Evolutionary conservation across 306 rosid species (phyloP).

Genomic region (Betula pendula): DNA sequence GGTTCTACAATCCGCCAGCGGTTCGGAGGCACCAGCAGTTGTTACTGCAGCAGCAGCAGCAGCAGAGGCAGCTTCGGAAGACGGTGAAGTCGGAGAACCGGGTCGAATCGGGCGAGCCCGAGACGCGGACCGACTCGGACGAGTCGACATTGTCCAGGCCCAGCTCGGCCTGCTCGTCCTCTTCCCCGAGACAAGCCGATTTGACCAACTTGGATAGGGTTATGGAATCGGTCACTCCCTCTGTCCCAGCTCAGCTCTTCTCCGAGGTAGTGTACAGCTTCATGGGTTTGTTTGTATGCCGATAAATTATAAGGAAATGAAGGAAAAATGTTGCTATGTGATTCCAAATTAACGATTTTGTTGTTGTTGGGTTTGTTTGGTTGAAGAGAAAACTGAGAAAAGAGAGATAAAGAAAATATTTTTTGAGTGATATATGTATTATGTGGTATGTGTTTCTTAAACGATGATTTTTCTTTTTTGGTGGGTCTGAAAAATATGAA

Average conservation of each 20-base stretch:
- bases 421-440: background rate
- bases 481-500: background rate
- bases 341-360: background rate
- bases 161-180: constrained; percentile 33
- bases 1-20: constrained; percentile 30
- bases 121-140: constrained; percentile 11
- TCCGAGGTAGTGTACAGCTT: constrained; percentile 19
- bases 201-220: constrained; percentile 28
- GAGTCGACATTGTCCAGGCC: constrained; percentile 31
- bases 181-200: constrained; percentile 18
- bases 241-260: constrained; percentile 5
- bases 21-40: constrained; percentile 22
- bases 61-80: constrained; percentile 20
- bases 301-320: background rate
- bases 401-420: too few relatives aligned
- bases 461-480: background rate
- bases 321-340: background rate
- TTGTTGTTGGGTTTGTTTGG: background rate
- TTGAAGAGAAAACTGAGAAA: background rate
- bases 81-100: constrained; percentile 16
- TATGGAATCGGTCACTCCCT: constrained; percentile 30
- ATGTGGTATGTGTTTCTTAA: background rate
- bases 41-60: constrained; percentile 18
- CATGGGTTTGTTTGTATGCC: constrained; percentile 2
- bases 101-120: constrained; percentile 17